Evolutionary conservation across 1,139 yeast genomes (phyloP), one percentile per base, ranked within the genome.

Genomic region (Barnettozyma hawaiiensis): DNA sequence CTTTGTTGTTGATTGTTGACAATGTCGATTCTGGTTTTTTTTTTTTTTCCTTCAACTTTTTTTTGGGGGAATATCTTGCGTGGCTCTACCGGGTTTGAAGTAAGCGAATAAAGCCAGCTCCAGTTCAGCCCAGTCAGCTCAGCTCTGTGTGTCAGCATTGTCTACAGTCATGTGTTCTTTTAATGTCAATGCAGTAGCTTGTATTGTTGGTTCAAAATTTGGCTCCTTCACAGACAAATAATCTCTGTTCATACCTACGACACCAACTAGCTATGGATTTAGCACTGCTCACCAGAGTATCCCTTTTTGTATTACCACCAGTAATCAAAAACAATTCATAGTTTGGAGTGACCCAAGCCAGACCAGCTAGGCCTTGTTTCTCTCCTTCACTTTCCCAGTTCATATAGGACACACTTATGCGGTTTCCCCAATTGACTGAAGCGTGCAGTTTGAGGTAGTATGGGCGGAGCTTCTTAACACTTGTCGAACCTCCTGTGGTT

Each of bases 221-320:
- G 1, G 83, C 85, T 2, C 86, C 85, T 26, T 78, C 80, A 29
- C 73, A 69, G 3, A 80, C 78, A 57, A 81, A 81, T 28, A 81
- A 53, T 29, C 81, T 60, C 37, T 73, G 72, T 47, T 80, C 83
- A 44, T 79, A 71, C 39, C 65, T 70, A 44, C 68, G 63, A 48
- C 82, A 74, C 85, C 85, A 81, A 21, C 65, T 63, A 3, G 76
- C 72, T 24, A 79, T 73, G 10, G 67, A 64, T 38, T 69, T 67
- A 22, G 82, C 78, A 42, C 80, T 73, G 24, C 63, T 65, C n/a
- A 77, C 64, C 37, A 80, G 60, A 1, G 68, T 65, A 20, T 71
- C 74, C 46, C 71, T 73, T 35, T 67, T 65, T 9, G 70, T 65
- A 5, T 66, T 57, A 7, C 77, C 67, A 27, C 79, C 79, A 21